Base-by-base conservation (phyloP, 2,329 filamentous ascomycete genomes). In the Aaosphaeria arxii region DNA sequence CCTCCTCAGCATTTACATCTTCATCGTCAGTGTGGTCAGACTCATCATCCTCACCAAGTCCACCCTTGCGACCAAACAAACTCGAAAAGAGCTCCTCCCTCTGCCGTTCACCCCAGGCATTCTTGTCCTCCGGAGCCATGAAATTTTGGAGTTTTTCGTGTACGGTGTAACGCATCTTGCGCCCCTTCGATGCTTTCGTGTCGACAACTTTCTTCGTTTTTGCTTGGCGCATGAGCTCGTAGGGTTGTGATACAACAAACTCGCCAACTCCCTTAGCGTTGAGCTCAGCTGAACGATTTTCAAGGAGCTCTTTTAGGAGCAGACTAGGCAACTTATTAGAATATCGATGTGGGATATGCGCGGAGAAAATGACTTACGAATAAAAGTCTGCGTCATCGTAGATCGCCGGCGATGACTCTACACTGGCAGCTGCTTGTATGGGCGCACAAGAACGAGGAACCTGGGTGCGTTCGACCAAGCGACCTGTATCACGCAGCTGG, bases 91-190 rank as follows among this genome's bases (percentile, higher is more conserved):
- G 59, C 55, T 79, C 77, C 54, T 94, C 89, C 50, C 90, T 83
- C 47, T 91, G 90, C 50, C 83, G 80, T 56, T 87, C 84, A 52
- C 89, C 88, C 94, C 94, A 99, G 11, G 70, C 72, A 4, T 87
- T 80, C 45, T 89, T 78, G 66, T 95, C 88, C 68, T 96, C 90
- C 0, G 91, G 86, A 7, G 91, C 91, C 91, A 96, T 96, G 66
- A 97, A 97, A 70, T 96, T 96, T 74, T 96, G 89, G 63, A 99
- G 72, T 76, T 97, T 97, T 75, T 97, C 92, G 66, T 97, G 91
- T 41, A 96, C 90, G 11, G 89, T 94, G 72, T 92, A 99, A 36
- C 90, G 81, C 80, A 99, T 82, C 75, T 96, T 96, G 43, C 94
- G 79, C 5, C 94, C 94, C 73, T 97, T 97, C 67, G 89, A 95